phyloP scores from a whole-genome alignment of 2,329 filamentous ascomycete species.

The Sporothrix sp. region DNA sequence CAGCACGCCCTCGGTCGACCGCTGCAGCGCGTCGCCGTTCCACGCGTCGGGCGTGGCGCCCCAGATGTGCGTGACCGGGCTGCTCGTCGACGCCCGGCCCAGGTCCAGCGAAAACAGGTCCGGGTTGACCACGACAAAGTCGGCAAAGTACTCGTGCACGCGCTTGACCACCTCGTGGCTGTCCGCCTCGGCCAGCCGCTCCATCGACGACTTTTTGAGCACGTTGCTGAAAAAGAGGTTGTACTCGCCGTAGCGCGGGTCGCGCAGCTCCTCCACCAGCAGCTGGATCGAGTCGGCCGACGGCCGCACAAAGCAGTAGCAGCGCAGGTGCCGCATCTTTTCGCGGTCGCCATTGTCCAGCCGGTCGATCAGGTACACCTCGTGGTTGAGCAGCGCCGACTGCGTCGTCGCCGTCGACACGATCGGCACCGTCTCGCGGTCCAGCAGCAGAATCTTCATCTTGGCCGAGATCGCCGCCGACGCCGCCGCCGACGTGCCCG shows the following conservation, averaged over 20 bases:
- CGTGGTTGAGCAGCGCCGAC: slow-evolving; percentile 86
- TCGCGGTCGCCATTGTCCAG: slow-evolving; percentile 82
- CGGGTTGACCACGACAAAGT: slow-evolving; percentile 90
- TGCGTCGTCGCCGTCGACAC: slow-evolving; percentile 94
- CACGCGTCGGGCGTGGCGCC: slow-evolving; percentile 72
- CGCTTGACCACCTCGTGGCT: slow-evolving; percentile 93
- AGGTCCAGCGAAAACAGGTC: slow-evolving; percentile 80
- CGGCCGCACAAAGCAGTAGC: slow-evolving; percentile 84
- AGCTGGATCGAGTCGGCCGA: slow-evolving; percentile 88
- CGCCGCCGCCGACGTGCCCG: slow-evolving; percentile 54
- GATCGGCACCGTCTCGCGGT: slow-evolving; percentile 87
- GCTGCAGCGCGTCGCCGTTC: slow-evolving; percentile 80
- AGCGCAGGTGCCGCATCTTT: slow-evolving; percentile 95
- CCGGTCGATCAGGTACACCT: slow-evolving; percentile 95
- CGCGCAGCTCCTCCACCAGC: slow-evolving; percentile 87
- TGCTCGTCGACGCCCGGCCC: slow-evolving; percentile 6
- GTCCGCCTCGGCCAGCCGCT: slow-evolving; percentile 89
- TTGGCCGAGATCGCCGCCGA: slow-evolving; percentile 58
- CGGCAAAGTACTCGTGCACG: slow-evolving; percentile 93
- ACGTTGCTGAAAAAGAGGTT: slow-evolving; percentile 97
- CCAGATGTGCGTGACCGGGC: slow-evolving; percentile 58
- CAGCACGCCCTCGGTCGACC: slow-evolving; percentile 78
- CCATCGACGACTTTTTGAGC: slow-evolving; percentile 89
- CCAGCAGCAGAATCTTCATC: slow-evolving; percentile 96
- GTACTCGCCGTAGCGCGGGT: slow-evolving; percentile 97